phyloP scores from a whole-genome alignment of 306 rosid species.

The Biancaea sappan region DNA sequence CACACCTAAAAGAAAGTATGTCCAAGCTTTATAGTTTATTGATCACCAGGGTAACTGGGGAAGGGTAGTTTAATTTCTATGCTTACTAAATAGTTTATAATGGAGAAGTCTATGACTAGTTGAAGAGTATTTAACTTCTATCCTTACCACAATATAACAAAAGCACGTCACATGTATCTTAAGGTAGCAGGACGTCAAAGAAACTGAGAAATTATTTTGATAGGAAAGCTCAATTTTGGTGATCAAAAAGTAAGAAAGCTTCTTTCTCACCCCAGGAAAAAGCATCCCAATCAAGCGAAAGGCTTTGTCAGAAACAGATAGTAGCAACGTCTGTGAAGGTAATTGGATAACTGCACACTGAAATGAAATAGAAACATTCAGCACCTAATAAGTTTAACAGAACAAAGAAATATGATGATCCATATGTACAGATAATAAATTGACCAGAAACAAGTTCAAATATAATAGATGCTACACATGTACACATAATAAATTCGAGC shows the following conservation, averaged over 20 bases:
- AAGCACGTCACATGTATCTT: background rate
- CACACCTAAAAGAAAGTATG: background rate
- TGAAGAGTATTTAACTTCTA: background rate
- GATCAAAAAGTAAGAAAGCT: too few species aligned
- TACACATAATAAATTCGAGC: too few species aligned
- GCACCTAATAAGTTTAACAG: conserved; percentile 3
- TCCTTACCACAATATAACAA: background rate
- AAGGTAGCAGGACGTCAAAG: background rate
- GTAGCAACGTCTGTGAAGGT: conserved; percentile 93
- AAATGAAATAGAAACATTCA: conserved; percentile 34
- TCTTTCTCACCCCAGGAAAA: conserved; percentile 88
- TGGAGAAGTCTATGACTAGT: background rate
- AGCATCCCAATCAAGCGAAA: conserved; percentile 98
- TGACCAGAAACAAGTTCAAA: background rate
- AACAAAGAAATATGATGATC: conserved; percentile 3
- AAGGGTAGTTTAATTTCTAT: background rate
- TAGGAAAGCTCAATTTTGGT: background rate
- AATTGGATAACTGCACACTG: conserved; percentile 99
- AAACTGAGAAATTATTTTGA: background rate
- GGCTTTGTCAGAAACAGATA: conserved; percentile 92
- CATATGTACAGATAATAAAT: background rate
- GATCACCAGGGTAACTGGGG: background rate
- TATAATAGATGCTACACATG: too few species aligned
- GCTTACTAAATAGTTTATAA: background rate
- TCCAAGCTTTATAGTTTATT: background rate